Conservation (phyloP, 2,329 filamentous ascomycete species). For the Clonostachys byssicola region DNA sequence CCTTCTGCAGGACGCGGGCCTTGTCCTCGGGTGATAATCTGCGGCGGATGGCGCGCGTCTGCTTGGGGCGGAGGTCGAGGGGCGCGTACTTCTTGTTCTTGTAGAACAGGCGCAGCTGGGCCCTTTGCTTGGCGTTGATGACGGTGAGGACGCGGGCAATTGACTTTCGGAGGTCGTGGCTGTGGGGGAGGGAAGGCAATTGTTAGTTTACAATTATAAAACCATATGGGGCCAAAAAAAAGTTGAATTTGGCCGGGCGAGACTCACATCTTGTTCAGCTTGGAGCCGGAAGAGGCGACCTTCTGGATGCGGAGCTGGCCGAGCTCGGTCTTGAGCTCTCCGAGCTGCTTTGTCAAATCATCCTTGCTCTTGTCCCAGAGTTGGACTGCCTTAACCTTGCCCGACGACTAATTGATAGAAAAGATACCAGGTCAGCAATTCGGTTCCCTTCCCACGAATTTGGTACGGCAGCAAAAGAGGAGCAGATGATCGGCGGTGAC, state of each 20-base stretch:
- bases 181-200: slow-evolving; percentile 32
- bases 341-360: slow-evolving; percentile 92
- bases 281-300: slow-evolving; percentile 90
- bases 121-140: slow-evolving; percentile 99
- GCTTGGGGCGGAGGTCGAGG: slow-evolving; percentile 96
- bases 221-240: background rate
- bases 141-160: slow-evolving; percentile 98
- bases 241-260: background rate
- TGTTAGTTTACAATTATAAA: slow-evolving; percentile 9
- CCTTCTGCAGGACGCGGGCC: slow-evolving; percentile 81
- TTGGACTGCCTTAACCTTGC: slow-evolving; percentile 88
- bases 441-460: slow-evolving; percentile 1
- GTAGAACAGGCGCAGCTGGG: slow-evolving; percentile 98
- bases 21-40: slow-evolving; percentile 90
- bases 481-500: background rate
- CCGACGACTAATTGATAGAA: slow-evolving; percentile 29
- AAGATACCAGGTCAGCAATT: slow-evolving; percentile 15
- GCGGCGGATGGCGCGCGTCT: slow-evolving; percentile 97
- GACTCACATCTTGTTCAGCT: slow-evolving; percentile 94
- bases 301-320: slow-evolving; percentile 97
- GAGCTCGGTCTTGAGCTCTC: slow-evolving; percentile 93
- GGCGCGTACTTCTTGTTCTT: slow-evolving; percentile 99
- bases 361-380: slow-evolving; percentile 99
- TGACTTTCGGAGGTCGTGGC: slow-evolving; percentile 98
- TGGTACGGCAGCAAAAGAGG: background rate